These are phyloP conservation scores for Fusarium paranaense DNA, from an alignment of 2,329 filamentous ascomycete genomes.

Conservation along the genomic window DNA sequence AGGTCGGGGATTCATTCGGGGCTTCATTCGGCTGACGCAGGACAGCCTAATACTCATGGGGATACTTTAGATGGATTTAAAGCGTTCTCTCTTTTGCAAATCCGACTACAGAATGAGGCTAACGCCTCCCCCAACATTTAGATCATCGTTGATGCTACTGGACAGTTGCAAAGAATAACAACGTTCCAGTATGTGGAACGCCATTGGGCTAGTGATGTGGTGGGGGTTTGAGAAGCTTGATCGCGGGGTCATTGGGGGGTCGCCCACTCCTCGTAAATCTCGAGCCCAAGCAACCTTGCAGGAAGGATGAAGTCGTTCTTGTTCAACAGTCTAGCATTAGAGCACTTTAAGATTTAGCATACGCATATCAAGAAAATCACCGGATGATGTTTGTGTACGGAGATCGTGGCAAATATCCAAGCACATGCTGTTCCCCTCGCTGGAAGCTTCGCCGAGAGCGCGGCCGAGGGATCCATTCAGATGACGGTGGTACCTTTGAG, in stretches of 20 bases:
- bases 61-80: background rate
- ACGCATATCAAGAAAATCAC: background rate
- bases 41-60: background rate
- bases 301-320: background rate
- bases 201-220: background rate
- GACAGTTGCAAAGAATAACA: background rate
- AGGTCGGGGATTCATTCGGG: background rate
- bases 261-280: background rate
- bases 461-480: constrained; percentile 37
- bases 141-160: background rate
- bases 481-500: constrained; percentile 6
- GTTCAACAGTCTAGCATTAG: background rate
- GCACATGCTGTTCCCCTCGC: constrained; percentile 23
- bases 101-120: background rate
- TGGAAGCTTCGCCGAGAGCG: constrained; percentile 39
- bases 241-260: background rate
- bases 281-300: background rate
- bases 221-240: background rate
- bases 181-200: background rate
- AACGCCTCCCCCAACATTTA: background rate
- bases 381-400: background rate
- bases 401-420: background rate
- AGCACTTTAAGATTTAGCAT: background rate
- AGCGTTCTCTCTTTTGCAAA: background rate
- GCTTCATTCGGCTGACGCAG: background rate